Conservation (phyloP, 495 filamentous ascomycete genomes). For the Coniosporium apollinis region DNA sequence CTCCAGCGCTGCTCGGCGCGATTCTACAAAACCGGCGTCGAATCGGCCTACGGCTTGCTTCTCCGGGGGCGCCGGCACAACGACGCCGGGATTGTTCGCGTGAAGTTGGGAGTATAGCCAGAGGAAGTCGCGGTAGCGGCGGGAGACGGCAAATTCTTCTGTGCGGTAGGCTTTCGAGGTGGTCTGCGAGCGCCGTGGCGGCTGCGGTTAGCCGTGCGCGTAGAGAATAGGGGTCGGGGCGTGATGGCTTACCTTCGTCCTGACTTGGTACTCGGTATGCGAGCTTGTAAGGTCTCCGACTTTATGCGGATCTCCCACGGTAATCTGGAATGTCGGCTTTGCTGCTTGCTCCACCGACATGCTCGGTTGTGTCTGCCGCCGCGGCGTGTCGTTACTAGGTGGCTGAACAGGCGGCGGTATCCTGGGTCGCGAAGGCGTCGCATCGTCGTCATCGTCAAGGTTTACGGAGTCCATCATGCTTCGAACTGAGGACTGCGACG, state of each 20-base stretch:
- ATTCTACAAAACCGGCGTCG: constrained; percentile 92
- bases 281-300: constrained; percentile 92
- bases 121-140: constrained; percentile 88
- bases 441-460: constrained; percentile 45
- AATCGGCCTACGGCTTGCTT: constrained; percentile 96
- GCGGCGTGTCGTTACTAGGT: constrained; percentile 21
- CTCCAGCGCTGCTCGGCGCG: constrained; percentile 73
- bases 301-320: constrained; percentile 91
- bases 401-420: constrained; percentile 62
- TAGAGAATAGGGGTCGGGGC: too few species aligned
- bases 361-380: constrained; percentile 57
- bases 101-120: constrained; percentile 94
- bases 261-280: constrained; percentile 91
- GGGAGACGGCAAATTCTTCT: constrained; percentile 76
- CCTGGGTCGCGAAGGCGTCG: constrained; percentile 33
- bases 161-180: constrained; percentile 89
- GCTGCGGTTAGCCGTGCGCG: constrained; percentile 1
- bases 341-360: constrained; percentile 79
- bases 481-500: constrained; percentile 32
- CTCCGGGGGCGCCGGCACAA: constrained; percentile 91
- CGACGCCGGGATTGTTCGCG: constrained; percentile 82
- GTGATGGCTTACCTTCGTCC: constrained; percentile 55
- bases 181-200: constrained; percentile 36
- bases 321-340: constrained; percentile 80
- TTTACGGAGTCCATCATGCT: constrained; percentile 44